Evolutionary conservation across 495 filamentous ascomycete species (phyloP).

Genomic region (Xylaria venustula): DNA sequence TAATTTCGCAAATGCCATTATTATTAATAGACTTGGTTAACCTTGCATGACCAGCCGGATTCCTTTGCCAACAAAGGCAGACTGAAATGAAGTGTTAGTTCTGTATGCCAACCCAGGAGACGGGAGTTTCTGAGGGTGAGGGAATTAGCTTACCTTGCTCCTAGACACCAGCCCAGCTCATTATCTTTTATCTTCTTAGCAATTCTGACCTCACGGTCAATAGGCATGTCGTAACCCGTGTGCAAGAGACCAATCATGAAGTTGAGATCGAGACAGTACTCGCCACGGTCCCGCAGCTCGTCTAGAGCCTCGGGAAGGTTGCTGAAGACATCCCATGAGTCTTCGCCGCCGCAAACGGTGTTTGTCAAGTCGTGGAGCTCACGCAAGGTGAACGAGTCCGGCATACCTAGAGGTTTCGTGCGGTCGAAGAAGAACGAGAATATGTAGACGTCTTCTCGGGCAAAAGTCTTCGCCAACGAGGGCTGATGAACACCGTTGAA

Average conservation of each 20-base stretch:
- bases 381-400: constrained; percentile 83
- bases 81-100: constrained; percentile 42
- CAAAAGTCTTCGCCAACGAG: constrained; percentile 86
- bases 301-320: constrained; percentile 68
- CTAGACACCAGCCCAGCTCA: constrained; percentile 96
- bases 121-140: too few relatives aligned
- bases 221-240: constrained; percentile 96
- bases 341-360: constrained; percentile 79
- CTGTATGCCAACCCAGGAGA: too few relatives aligned
- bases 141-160: constrained; percentile 70
- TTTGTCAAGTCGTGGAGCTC: constrained; percentile 82
- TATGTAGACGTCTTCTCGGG: constrained; percentile 88
- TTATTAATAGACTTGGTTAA: constrained; percentile 41
- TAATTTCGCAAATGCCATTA: neutral
- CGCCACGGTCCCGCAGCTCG: constrained; percentile 75
- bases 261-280: constrained; percentile 91
- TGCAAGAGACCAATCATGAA: constrained; percentile 92
- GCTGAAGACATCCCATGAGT: constrained; percentile 74
- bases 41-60: constrained; percentile 51
- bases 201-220: constrained; percentile 92
- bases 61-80: constrained; percentile 43
- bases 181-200: constrained; percentile 98
- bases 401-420: constrained; percentile 88
- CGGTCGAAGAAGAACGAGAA: constrained; percentile 98
- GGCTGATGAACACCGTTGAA: constrained; percentile 98